phyloP scores from a whole-genome alignment of 2,329 filamentous ascomycete species.

The Arachnomyces sp. region DNA sequence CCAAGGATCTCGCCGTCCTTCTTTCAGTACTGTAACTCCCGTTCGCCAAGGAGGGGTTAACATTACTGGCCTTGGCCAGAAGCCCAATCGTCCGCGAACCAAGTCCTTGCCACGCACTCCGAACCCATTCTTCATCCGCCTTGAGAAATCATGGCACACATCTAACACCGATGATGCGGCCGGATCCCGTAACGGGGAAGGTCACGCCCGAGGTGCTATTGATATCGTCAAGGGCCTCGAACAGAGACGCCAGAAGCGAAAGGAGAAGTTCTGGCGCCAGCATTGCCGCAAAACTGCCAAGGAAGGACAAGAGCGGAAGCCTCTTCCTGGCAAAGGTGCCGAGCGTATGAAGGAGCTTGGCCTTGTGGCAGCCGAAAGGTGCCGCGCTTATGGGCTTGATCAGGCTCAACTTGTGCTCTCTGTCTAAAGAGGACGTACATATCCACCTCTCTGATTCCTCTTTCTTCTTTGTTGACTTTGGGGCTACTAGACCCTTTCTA shows the following conservation, averaged over 20 bases:
- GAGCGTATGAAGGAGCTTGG: constrained; percentile 92
- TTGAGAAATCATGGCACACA: constrained; percentile 25
- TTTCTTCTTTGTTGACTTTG: not conserved
- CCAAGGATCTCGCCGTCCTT: constrained; percentile 39
- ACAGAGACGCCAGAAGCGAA: constrained; percentile 83
- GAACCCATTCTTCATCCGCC: constrained; percentile 54
- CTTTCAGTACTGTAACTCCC: constrained; percentile 33
- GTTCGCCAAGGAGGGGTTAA: constrained; percentile 43
- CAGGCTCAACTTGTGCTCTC: constrained; percentile 63
- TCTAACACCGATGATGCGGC: constrained; percentile 27
- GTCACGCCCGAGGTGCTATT: constrained; percentile 82
- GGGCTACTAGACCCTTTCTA: constrained; percentile 1
- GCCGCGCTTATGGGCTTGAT: constrained; percentile 54
- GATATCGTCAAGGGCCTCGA: constrained; percentile 97
- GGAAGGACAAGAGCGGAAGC: constrained; percentile 57
- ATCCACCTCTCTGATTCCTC: not conserved
- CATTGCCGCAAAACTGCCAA: constrained; percentile 76
- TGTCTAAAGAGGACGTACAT: constrained; percentile 37
- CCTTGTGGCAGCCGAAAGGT: constrained; percentile 78
- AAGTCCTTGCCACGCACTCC: constrained; percentile 79
- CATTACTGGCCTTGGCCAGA: constrained; percentile 49
- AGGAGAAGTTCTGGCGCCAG: constrained; percentile 86
- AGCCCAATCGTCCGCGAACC: constrained; percentile 65
- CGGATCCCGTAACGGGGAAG: constrained; percentile 38
- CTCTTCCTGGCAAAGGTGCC: constrained; percentile 76